Evolutionary conservation across 148 eudicot species (phyloP).

Genomic region (Selenicereus undatus): DNA sequence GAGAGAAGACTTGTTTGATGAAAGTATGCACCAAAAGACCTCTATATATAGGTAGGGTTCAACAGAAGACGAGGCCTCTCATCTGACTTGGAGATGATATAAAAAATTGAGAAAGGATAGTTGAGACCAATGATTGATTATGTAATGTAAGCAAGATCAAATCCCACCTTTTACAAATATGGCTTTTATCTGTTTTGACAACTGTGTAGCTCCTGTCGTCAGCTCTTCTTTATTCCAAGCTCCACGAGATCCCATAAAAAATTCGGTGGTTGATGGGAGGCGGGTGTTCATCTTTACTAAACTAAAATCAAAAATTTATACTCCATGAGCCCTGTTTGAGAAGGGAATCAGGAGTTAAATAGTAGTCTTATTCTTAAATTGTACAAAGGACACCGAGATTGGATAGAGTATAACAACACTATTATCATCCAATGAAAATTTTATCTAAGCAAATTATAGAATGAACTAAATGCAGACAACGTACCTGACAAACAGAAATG

Average conservation of each 20-base stretch:
- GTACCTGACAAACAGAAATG: too few relatives aligned
- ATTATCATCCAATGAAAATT: too few relatives aligned
- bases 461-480: too few relatives aligned
- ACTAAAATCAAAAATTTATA: neutral
- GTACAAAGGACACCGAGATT: neutral
- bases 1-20: constrained; percentile 22
- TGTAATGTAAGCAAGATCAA: constrained; percentile 54
- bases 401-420: too few relatives aligned
- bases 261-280: constrained; percentile 63
- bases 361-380: too few relatives aligned
- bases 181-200: constrained; percentile 47
- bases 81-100: constrained; percentile 19
- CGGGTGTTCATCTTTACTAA: constrained; percentile 6
- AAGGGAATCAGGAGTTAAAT: too few relatives aligned
- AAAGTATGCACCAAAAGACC: constrained; percentile 18
- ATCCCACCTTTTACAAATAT: constrained; percentile 40
- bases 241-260: constrained; percentile 51
- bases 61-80: constrained; percentile 19
- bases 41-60: constrained; percentile 28
- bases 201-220: constrained; percentile 56
- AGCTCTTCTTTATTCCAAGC: constrained; percentile 31
- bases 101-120: constrained; percentile 16
- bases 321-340: neutral
- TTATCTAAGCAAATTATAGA: too few relatives aligned
- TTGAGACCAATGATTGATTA: constrained; percentile 53